Evolutionary conservation across 176 grass and related monocot species (phyloP).

Genomic region (Triticum turgidum): DNA sequence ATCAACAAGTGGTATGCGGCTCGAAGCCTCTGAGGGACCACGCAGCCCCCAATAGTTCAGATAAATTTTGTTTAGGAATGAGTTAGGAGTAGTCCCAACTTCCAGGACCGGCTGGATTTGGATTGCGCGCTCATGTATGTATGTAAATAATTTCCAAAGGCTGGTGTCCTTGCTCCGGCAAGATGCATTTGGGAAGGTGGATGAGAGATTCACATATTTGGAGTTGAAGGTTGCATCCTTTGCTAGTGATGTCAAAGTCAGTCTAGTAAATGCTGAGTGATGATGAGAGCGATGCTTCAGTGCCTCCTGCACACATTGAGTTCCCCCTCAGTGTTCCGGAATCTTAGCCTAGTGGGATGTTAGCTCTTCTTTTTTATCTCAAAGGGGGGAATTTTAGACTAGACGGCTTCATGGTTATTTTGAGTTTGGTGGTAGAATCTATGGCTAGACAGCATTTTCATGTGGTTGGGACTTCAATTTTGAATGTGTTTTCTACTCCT

Average conservation of each 20-base stretch:
- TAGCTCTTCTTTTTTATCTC: neutral
- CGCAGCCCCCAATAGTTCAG: neutral
- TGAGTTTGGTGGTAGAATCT: neutral
- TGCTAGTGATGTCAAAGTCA: neutral
- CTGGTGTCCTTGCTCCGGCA: neutral
- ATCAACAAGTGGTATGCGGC: neutral
- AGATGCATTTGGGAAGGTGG: neutral
- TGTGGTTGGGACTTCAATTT: neutral
- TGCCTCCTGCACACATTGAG: neutral
- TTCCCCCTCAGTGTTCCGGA: neutral
- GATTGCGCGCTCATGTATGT: neutral
- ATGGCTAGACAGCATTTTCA: neutral
- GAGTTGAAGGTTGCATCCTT: neutral
- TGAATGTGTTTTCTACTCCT: too few species aligned
- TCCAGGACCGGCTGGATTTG: neutral
- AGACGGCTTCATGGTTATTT: neutral
- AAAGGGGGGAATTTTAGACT: neutral
- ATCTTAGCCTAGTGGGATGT: neutral
- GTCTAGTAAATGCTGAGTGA: neutral
- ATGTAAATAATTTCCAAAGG: slow-evolving; percentile 23
- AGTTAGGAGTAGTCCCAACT: neutral
- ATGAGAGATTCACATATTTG: neutral
- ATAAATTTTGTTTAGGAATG: slow-evolving; percentile 1
- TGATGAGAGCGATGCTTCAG: neutral
- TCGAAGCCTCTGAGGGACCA: neutral